Percentiles rank a stretch among this genome's conserved stretches.
Conservation (phyloP, 352 stramenopile genomes). For the Thalassiosira exigua region DNA sequence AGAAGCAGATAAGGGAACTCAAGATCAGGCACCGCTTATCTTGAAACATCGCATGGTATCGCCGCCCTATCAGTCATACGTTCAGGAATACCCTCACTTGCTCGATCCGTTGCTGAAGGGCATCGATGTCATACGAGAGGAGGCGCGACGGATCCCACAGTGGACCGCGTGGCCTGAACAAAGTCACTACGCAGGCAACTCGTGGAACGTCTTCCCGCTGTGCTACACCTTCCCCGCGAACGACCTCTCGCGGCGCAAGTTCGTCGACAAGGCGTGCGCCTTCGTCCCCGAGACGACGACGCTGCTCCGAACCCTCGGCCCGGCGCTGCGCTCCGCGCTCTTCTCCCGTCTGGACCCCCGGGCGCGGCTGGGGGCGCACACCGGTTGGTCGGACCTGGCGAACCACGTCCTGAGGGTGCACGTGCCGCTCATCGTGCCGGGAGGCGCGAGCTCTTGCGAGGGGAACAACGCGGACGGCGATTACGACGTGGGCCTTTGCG, state of each 20-base stretch:
- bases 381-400: constrained; percentile 85
- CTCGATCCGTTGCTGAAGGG: constrained; percentile 61
- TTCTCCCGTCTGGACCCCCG: constrained; percentile 82
- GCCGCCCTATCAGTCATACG: constrained; percentile 69
- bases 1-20: too few species aligned
- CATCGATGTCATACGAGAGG: constrained; percentile 61
- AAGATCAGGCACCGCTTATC: constrained; percentile 19
- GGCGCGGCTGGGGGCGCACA: constrained; percentile 83
- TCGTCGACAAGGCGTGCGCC: constrained; percentile 72
- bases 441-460: neutral
- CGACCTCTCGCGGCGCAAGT: constrained; percentile 69
- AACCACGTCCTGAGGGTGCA: constrained; percentile 87
- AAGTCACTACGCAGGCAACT: constrained; percentile 67
- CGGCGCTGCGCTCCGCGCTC: constrained; percentile 79
- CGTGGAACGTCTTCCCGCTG: constrained; percentile 87
- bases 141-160: constrained; percentile 73
- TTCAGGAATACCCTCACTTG: constrained; percentile 66
- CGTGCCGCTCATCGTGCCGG: constrained; percentile 82
- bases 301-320: constrained; percentile 69
- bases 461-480: neutral
- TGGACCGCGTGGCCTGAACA: constrained; percentile 84
- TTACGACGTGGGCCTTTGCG: constrained; percentile 66
- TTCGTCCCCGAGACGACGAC: constrained; percentile 76
- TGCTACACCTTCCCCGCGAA: constrained; percentile 86
- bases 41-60: constrained; percentile 61